Evolutionary conservation across 2,329 filamentous ascomycete genomes (phyloP).

Genomic region (Exserohilum turcica): DNA sequence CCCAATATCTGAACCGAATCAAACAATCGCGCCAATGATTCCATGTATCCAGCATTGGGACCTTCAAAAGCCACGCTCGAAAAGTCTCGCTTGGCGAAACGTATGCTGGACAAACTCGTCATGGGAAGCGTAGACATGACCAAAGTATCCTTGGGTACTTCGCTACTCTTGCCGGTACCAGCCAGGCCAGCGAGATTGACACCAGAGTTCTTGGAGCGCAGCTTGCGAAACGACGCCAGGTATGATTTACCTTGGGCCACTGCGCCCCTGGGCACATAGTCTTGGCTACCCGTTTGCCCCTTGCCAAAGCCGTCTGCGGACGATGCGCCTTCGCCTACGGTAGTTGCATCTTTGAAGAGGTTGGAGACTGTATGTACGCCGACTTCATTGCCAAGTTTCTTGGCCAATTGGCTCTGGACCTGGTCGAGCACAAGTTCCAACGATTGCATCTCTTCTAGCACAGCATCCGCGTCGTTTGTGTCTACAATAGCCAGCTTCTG

Average conservation of each 20-base stretch:
- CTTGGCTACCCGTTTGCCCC: conserved; percentile 36
- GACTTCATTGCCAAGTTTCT: conserved; percentile 92
- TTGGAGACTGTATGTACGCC: conserved; percentile 75
- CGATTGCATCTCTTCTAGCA: conserved; percentile 91
- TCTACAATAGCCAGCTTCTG: conserved; percentile 83
- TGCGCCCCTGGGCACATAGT: conserved; percentile 41
- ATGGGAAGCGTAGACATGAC: conserved; percentile 63
- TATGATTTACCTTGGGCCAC: conserved; percentile 66
- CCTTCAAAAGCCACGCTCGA: conserved; percentile 73
- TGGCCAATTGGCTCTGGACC: conserved; percentile 74
- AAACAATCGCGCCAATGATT: conserved; percentile 84
- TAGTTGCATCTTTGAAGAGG: conserved; percentile 73
- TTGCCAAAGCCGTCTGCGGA: conserved; percentile 33
- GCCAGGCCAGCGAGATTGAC: conserved; percentile 56
- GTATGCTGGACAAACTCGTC: conserved; percentile 74
- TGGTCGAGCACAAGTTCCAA: conserved; percentile 86
- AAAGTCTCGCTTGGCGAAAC: conserved; percentile 74
- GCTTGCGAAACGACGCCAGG: conserved; percentile 84
- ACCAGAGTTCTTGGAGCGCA: conserved; percentile 86
- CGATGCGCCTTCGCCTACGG: conserved; percentile 37
- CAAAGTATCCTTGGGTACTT: conserved; percentile 62
- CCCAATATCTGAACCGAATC: conserved; percentile 92
- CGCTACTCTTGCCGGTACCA: conserved; percentile 11
- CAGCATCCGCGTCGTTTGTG: conserved; percentile 85
- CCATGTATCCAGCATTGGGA: conserved; percentile 90